phyloP scores from a whole-genome alignment of 108 stramenopile genomes.

The Nitzschia palea region DNA sequence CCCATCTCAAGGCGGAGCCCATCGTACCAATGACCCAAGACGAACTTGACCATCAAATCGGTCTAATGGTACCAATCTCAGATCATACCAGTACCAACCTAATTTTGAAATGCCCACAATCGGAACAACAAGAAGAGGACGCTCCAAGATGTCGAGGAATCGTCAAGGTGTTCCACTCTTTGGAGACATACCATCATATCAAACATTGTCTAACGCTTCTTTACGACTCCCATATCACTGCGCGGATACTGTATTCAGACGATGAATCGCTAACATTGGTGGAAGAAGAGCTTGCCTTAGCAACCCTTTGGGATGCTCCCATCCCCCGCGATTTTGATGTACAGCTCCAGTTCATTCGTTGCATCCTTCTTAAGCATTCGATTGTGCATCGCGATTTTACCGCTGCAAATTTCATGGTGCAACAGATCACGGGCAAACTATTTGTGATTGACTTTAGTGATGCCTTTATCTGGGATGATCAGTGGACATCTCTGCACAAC shows the following conservation, averaged over 20 bases:
- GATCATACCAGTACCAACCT: not conserved
- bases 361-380: not conserved
- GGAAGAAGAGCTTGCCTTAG: slow-evolving; percentile 5
- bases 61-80: not conserved
- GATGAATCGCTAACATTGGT: slow-evolving; percentile 11
- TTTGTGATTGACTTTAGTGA: slow-evolving; percentile 21
- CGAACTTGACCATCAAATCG: slow-evolving; percentile 9
- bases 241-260: slow-evolving; percentile 13
- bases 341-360: slow-evolving; percentile 4
- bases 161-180: slow-evolving; percentile 8
- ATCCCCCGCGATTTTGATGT: slow-evolving; percentile 2
- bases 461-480: not conserved
- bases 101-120: not conserved
- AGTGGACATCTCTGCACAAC: not conserved
- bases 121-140: not conserved
- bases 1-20: not conserved
- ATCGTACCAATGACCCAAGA: not conserved
- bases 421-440: slow-evolving; percentile 2
- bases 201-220: slow-evolving; percentile 10
- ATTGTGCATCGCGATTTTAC: slow-evolving; percentile 17
- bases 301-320: slow-evolving; percentile 1
- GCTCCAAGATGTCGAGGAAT: slow-evolving; percentile 6
- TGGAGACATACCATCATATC: slow-evolving; percentile 9
- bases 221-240: slow-evolving; percentile 3
- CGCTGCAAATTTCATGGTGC: slow-evolving; percentile 1